These are phyloP conservation scores for Arthrobotrys sphaeroides DNA, from an alignment of 2,329 filamentous ascomycete species.

Conservation along the genomic window DNA sequence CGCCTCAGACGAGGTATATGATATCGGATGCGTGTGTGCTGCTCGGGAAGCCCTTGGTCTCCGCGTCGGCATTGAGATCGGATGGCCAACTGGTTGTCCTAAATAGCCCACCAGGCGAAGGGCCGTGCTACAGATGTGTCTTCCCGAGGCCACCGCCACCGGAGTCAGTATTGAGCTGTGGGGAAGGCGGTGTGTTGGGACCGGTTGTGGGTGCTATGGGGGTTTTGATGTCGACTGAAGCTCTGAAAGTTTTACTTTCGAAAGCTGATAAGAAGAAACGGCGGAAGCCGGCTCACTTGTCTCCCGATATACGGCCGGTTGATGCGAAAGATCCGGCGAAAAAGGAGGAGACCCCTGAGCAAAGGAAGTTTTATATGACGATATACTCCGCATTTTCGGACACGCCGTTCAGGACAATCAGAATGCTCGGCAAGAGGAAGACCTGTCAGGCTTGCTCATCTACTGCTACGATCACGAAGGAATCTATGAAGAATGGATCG, in stretches of 20 bases:
- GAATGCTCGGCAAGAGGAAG: slow-evolving; percentile 73
- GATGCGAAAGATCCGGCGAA: slow-evolving; percentile 13
- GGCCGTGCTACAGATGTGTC: slow-evolving; percentile 92
- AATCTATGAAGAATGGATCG: slow-evolving; percentile 71
- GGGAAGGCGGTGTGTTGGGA: slow-evolving; percentile 90
- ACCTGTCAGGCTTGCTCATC: slow-evolving; percentile 80
- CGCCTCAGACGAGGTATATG: slow-evolving; percentile 88
- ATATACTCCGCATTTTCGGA: slow-evolving; percentile 68
- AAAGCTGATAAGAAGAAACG: slow-evolving; percentile 56
- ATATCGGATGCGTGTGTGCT: slow-evolving; percentile 90
- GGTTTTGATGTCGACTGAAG: slow-evolving; percentile 86
- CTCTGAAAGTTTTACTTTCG: slow-evolving; percentile 79
- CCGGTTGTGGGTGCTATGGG: slow-evolving; percentile 95
- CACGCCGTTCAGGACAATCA: slow-evolving; percentile 75
- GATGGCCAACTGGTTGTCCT: slow-evolving; percentile 91
- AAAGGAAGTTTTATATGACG: slow-evolving; percentile 62
- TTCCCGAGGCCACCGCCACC: slow-evolving; percentile 88
- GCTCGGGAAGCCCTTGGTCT: slow-evolving; percentile 80
- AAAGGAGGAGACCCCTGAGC: slow-evolving; percentile 26
- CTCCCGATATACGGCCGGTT: slow-evolving; percentile 56
- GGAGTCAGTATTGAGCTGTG: slow-evolving; percentile 83
- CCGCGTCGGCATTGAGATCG: slow-evolving; percentile 85
- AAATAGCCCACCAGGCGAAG: slow-evolving; percentile 78
- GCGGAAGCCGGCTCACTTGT: slow-evolving; percentile 54
- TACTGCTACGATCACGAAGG: slow-evolving; percentile 69